Evolutionary conservation across 306 rosid species (phyloP).

Genomic region (Cucurbita moschata): DNA sequence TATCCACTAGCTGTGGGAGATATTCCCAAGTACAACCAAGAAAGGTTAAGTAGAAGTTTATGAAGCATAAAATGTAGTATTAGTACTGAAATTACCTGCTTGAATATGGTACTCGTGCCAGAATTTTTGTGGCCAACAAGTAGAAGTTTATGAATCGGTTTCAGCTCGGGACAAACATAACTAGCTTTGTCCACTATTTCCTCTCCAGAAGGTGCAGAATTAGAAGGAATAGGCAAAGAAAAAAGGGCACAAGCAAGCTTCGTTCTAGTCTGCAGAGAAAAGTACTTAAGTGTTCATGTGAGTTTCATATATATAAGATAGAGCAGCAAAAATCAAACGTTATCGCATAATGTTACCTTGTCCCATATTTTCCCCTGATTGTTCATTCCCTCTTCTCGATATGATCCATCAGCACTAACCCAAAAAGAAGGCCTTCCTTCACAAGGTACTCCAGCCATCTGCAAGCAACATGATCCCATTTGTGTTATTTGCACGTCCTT

Average conservation of each 20-base stretch:
- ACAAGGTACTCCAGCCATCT: constrained; percentile 64
- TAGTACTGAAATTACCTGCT: constrained; percentile 41
- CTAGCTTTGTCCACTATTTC: constrained; percentile 3
- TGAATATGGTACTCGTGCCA: constrained; percentile 66
- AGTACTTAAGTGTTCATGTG: not conserved
- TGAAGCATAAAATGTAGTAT: not conserved
- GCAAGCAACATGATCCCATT: constrained; percentile 9
- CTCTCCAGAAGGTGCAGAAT: not conserved
- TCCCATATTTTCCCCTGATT: constrained; percentile 48
- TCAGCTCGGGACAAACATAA: constrained; percentile 3
- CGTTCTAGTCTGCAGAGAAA: constrained; percentile 22
- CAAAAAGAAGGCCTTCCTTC: constrained; percentile 53
- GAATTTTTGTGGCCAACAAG: constrained; percentile 53
- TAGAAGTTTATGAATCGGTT: constrained; percentile 30
- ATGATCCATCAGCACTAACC: constrained; percentile 57
- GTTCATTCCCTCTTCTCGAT: constrained; percentile 74
- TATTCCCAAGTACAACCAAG: not conserved
- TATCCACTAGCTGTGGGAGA: not conserved
- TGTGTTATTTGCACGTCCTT: not conserved
- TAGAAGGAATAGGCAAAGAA: constrained; percentile 48
- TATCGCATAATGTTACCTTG: constrained; percentile 28
- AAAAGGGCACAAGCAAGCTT: constrained; percentile 35
- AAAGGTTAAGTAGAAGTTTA: not conserved
- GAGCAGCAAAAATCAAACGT: constrained; percentile 9
- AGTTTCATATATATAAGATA: not conserved